These are phyloP conservation scores for Aspergillus pseudoglaucus DNA, from an alignment of 2,329 filamentous ascomycete genomes.

Conservation along the genomic window DNA sequence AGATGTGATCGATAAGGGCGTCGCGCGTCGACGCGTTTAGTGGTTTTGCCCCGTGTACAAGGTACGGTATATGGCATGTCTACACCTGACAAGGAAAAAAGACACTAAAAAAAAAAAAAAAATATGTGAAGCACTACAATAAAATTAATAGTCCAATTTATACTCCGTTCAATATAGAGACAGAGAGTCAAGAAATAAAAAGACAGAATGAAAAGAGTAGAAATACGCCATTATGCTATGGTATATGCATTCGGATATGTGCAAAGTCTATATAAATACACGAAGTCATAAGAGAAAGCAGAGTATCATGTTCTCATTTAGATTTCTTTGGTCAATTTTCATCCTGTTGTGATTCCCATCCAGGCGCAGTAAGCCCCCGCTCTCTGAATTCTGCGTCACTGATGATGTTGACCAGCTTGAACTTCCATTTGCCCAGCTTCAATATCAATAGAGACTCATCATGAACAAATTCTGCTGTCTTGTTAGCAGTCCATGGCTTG, in stretches of 20 bases:
- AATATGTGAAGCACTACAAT: too few relatives aligned
- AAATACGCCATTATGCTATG: too few relatives aligned
- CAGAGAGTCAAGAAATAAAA: too few relatives aligned
- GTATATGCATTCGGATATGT: neutral
- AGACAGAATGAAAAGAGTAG: too few relatives aligned
- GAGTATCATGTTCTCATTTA: neutral
- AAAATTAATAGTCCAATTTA: too few relatives aligned
- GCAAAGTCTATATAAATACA: constrained; percentile 1
- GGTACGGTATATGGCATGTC: too few relatives aligned
- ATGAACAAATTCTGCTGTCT: constrained; percentile 45
- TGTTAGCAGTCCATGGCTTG: constrained; percentile 35
- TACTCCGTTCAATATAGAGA: too few relatives aligned
- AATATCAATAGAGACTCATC: constrained; percentile 49
- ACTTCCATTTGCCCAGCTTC: constrained; percentile 54
- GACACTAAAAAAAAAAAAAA: too few relatives aligned
- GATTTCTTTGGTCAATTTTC: constrained; percentile 1
- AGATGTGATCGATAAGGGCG: constrained; percentile 16
- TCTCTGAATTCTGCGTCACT: constrained; percentile 48
- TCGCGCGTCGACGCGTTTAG: constrained; percentile 36
- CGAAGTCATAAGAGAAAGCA: neutral
- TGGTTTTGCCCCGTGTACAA: constrained; percentile 9
- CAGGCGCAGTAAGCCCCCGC: constrained; percentile 42
- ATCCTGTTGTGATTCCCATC: constrained; percentile 39
- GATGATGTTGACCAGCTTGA: constrained; percentile 51
- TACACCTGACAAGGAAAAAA: too few relatives aligned